Percentiles rank a stretch among this genome's conserved stretches.
These are phyloP conservation scores for Cornus controversa DNA, from an alignment of 148 eudicot species.

Conservation along the genomic window DNA sequence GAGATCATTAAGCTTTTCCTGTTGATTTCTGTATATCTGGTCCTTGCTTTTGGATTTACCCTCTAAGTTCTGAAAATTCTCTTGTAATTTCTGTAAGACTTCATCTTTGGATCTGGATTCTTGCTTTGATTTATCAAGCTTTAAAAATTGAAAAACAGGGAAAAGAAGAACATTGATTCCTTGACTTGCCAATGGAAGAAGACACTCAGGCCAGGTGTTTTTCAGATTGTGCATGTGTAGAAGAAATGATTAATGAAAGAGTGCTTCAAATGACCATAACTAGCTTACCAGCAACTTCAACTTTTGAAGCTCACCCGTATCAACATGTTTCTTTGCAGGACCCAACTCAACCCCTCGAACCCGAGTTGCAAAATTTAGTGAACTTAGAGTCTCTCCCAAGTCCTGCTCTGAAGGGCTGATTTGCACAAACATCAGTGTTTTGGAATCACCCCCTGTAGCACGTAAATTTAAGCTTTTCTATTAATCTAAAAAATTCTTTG, in stretches of 20 bases:
- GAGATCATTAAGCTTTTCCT: conserved; percentile 67
- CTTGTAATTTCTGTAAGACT: conserved; percentile 61
- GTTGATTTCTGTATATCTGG: conserved; percentile 59
- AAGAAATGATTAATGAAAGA: not conserved
- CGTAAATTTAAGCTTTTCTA: not conserved
- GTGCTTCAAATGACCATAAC: not conserved
- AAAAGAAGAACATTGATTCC: not conserved
- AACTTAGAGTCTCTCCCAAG: conserved; percentile 80
- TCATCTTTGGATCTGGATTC: conserved; percentile 79
- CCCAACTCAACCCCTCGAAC: conserved; percentile 85
- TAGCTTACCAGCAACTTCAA: conserved; percentile 62
- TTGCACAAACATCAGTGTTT: conserved; percentile 93
- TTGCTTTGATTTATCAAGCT: conserved; percentile 84
- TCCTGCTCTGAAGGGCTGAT: conserved; percentile 86
- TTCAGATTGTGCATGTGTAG: not conserved
- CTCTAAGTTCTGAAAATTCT: conserved; percentile 63
- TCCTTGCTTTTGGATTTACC: conserved; percentile 75
- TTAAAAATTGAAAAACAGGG: not conserved
- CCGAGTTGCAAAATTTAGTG: conserved; percentile 84
- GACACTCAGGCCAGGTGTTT: not conserved
- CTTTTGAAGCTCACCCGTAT: conserved; percentile 78
- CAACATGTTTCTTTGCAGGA: conserved; percentile 77
- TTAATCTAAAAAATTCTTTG: not conserved
- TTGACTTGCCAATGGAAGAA: not conserved
- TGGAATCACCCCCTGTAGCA: conserved; percentile 79